Percentiles rank a stretch among this genome's conserved stretches.
Conservation (phyloP, 805 yeast species). For the Yarrowia keelungensis region DNA sequence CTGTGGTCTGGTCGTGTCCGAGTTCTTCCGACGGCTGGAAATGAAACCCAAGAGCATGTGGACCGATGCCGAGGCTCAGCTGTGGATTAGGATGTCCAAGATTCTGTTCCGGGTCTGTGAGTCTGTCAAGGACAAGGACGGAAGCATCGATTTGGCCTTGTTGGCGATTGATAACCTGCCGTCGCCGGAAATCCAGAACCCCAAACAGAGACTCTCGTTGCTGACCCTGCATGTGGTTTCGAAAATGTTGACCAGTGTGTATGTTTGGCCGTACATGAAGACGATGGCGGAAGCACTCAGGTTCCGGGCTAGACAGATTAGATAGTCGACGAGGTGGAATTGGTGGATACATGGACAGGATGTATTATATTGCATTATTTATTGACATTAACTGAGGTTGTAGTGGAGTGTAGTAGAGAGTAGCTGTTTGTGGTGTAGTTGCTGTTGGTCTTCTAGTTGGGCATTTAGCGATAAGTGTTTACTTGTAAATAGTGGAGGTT, state of each 20-base stretch:
- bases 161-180: slow-evolving; percentile 28
- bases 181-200: slow-evolving; percentile 22
- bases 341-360: neutral
- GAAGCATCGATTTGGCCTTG: slow-evolving; percentile 17
- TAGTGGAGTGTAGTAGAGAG: too few relatives aligned
- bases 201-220: slow-evolving; percentile 30
- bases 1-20: slow-evolving; percentile 50
- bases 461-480: too few relatives aligned
- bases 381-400: neutral
- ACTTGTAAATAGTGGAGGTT: too few relatives aligned
- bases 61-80: slow-evolving; percentile 35
- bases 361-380: slow-evolving; percentile 36
- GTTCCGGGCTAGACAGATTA: slow-evolving; percentile 26
- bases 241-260: slow-evolving; percentile 30
- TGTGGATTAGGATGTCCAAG: slow-evolving; percentile 38
- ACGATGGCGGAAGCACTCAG: slow-evolving; percentile 36
- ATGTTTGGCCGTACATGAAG: slow-evolving; percentile 38
- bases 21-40: slow-evolving; percentile 47
- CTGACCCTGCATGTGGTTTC: slow-evolving; percentile 33
- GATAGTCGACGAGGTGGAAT: neutral
- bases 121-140: slow-evolving; percentile 32
- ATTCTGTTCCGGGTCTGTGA: slow-evolving; percentile 34
- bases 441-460: too few relatives aligned
- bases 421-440: too few relatives aligned
- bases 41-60: slow-evolving; percentile 29